A percentile compares a stretch with the other conserved stretches of the same genome.
These are phyloP conservation scores for Phaeodactylum tricornutum DNA, from an alignment of 108 stramenopile species.

Conservation along the genomic window DNA sequence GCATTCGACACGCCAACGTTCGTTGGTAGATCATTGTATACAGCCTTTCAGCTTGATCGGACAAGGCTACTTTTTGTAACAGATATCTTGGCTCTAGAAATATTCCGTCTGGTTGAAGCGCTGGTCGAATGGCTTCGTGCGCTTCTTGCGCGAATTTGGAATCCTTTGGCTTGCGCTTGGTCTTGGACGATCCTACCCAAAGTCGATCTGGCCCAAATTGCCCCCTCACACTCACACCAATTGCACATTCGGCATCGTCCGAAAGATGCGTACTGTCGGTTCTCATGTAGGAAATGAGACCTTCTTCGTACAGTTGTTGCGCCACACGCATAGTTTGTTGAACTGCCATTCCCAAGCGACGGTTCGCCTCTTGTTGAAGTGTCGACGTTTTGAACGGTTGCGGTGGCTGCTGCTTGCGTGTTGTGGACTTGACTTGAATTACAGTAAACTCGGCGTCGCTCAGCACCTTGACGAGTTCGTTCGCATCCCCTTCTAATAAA, in stretches of 20 bases:
- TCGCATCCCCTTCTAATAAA: conserved; percentile 16
- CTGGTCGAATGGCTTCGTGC: conserved; percentile 81
- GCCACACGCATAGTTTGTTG: conserved; percentile 58
- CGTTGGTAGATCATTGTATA: conserved; percentile 56
- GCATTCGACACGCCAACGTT: conserved; percentile 58
- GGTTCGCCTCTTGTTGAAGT: conserved; percentile 63
- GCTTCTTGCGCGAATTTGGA: conserved; percentile 65
- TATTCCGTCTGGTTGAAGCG: conserved; percentile 28
- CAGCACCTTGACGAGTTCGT: conserved; percentile 7
- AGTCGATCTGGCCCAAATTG: conserved; percentile 27
- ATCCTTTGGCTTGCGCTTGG: conserved; percentile 12
- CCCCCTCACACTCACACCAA: conserved; percentile 11
- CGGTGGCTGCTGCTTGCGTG: conserved; percentile 31
- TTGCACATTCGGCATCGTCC: conserved; percentile 29
- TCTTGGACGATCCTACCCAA: conserved; percentile 3
- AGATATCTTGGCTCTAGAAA: conserved; percentile 20
- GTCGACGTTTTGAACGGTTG: conserved; percentile 71
- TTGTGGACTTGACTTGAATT: conserved; percentile 13
- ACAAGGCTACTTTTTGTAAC: conserved; percentile 1
- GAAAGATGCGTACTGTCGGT: conserved; percentile 69
- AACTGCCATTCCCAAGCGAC: conserved; percentile 44
- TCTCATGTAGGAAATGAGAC: conserved; percentile 79
- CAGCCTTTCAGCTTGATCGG: conserved; percentile 24
- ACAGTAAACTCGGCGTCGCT: conserved; percentile 18
- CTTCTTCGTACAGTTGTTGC: conserved; percentile 69